Evolutionary conservation across 2,329 filamentous ascomycete species (phyloP).

Genomic region (Claviceps cyperi): DNA sequence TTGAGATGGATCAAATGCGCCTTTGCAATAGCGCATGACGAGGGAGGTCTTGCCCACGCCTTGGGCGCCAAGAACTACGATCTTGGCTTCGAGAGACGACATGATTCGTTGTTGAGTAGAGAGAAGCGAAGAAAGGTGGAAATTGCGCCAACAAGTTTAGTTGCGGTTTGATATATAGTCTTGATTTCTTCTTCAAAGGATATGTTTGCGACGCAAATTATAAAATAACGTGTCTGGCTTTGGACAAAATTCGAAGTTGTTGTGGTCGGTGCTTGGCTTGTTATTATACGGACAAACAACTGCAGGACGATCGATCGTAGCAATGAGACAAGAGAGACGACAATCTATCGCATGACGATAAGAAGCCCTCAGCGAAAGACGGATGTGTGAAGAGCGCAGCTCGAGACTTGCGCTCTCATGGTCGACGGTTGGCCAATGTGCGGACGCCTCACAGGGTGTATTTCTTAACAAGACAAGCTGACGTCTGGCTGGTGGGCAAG

Average conservation of each 20-base stretch:
- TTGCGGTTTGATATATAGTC: not conserved
- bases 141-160: not conserved
- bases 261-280: not conserved
- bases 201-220: not conserved
- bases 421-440: not conserved
- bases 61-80: conserved; percentile 67
- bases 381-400: conserved; percentile 1
- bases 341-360: conserved; percentile 4
- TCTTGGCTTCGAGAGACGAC: conserved; percentile 64
- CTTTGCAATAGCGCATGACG: conserved; percentile 62
- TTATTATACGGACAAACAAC: not conserved
- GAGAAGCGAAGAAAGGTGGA: not conserved
- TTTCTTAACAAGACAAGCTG: not conserved
- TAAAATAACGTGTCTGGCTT: not conserved
- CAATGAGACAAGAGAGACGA: not conserved
- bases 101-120: conserved; percentile 10
- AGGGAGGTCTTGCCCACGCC: conserved; percentile 69
- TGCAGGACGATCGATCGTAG: not conserved
- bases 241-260: not conserved
- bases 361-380: conserved; percentile 2
- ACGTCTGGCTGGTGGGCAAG: too few relatives aligned
- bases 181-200: not conserved
- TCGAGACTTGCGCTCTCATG: conserved; percentile 2
- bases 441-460: not conserved
- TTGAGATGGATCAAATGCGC: conserved; percentile 51